phyloP scores from a whole-genome alignment of 495 filamentous ascomycete species.

The Hypoxylon subgilvum region DNA sequence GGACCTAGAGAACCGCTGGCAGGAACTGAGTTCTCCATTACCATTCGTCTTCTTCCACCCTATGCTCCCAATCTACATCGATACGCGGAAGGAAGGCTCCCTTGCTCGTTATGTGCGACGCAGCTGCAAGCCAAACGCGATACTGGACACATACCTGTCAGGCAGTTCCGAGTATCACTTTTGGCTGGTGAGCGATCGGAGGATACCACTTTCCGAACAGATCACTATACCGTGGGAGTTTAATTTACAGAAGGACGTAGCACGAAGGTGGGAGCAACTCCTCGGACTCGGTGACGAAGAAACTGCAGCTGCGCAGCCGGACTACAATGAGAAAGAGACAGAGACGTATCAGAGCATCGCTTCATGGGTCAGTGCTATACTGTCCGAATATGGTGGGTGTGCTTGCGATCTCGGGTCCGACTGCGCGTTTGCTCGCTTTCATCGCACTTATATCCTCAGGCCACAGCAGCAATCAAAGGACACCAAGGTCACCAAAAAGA shows the following conservation, averaged over 20 bases:
- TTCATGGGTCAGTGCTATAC: slow-evolving; percentile 68
- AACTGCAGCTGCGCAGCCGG: slow-evolving; percentile 44
- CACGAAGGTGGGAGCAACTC: slow-evolving; percentile 52
- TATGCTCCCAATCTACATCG: slow-evolving; percentile 84
- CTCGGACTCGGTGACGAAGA: slow-evolving; percentile 60
- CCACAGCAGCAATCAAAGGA: slow-evolving; percentile 47
- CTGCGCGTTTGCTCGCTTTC: slow-evolving; percentile 76
- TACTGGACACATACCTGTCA: slow-evolving; percentile 79
- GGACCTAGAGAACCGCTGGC: slow-evolving; percentile 76
- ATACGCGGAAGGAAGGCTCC: slow-evolving; percentile 84
- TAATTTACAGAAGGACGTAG: slow-evolving; percentile 52
- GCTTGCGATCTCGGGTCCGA: slow-evolving; percentile 71
- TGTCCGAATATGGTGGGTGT: slow-evolving; percentile 87
- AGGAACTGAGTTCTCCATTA: slow-evolving; percentile 75
- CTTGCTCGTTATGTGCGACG: slow-evolving; percentile 81
- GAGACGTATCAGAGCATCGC: slow-evolving; percentile 53
- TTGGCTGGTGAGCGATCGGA: slow-evolving; percentile 80
- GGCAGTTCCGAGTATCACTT: slow-evolving; percentile 80
- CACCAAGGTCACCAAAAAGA: slow-evolving; percentile 65
- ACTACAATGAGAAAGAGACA: slow-evolving; percentile 54
- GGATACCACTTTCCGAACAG: slow-evolving; percentile 64
- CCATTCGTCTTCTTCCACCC: slow-evolving; percentile 87
- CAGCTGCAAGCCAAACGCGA: slow-evolving; percentile 85
- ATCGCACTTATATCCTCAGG: slow-evolving; percentile 65
- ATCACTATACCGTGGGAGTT: slow-evolving; percentile 65